A percentile compares a stretch with the other conserved stretches of the same genome.
phyloP scores from a whole-genome alignment of 352 stramenopile genomes.

The Pythium oligandrum region DNA sequence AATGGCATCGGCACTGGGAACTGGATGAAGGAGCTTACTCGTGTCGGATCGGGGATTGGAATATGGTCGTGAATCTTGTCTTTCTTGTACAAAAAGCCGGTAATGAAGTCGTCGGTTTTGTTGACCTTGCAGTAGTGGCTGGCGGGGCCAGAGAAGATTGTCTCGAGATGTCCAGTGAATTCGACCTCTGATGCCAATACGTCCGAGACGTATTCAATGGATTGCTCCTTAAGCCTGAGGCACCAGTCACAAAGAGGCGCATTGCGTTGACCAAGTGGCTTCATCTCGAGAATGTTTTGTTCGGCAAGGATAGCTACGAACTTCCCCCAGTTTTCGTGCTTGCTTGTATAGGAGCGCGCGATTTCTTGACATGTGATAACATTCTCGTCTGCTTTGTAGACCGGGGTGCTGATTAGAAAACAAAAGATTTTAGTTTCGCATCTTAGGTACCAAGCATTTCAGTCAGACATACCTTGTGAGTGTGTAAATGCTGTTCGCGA shows the following conservation, averaged over 20 bases:
- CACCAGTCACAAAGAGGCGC: constrained; percentile 78
- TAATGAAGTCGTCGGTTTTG: constrained; percentile 81
- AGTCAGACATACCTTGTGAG: constrained; percentile 63
- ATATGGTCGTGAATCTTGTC: constrained; percentile 90
- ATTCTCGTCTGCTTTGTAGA: constrained; percentile 45
- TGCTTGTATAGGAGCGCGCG: constrained; percentile 67
- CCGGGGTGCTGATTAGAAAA: constrained; percentile 40
- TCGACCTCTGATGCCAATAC: constrained; percentile 58
- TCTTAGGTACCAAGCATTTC: constrained; percentile 1
- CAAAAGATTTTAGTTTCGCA: background rate
- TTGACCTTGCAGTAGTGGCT: constrained; percentile 85
- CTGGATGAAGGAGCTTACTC: constrained; percentile 85
- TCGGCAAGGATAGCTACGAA: constrained; percentile 72
- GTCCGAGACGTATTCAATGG: constrained; percentile 70
- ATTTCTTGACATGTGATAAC: constrained; percentile 74
- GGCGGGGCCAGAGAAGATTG: constrained; percentile 73
- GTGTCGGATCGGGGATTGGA: constrained; percentile 78
- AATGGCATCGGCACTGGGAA: constrained; percentile 87
- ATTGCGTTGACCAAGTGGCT: constrained; percentile 73
- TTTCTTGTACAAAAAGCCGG: constrained; percentile 88
- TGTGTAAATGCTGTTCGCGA: constrained; percentile 87
- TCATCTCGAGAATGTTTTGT: constrained; percentile 81
- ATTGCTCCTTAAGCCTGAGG: constrained; percentile 74
- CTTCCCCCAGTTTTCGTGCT: constrained; percentile 65
- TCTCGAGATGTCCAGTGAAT: constrained; percentile 78